phyloP scores from a whole-genome alignment of 2,329 filamentous ascomycete species.

The Ophiostoma triangulosporum region DNA sequence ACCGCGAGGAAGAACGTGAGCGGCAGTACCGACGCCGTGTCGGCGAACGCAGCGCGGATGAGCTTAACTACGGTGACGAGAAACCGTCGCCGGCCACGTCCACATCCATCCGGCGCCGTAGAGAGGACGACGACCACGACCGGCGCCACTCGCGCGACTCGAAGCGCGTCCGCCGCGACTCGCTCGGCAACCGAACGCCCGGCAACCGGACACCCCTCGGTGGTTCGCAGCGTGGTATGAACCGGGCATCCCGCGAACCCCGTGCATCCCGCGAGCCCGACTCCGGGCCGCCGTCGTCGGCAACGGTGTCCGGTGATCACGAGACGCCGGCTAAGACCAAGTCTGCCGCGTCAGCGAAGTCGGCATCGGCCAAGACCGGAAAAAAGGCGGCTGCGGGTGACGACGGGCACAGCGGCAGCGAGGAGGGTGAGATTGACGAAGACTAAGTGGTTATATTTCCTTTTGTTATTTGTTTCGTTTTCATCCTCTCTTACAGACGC shows the following conservation, averaged over 20 bases:
- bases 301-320: neutral
- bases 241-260: too few relatives aligned
- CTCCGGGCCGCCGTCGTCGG: conserved; percentile 22
- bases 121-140: conserved; percentile 59
- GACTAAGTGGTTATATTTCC: conserved; percentile 21
- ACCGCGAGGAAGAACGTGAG: conserved; percentile 69
- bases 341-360: neutral
- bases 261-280: conserved; percentile 19
- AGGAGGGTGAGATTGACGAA: conserved; percentile 22
- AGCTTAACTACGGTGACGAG: conserved; percentile 81
- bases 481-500: neutral
- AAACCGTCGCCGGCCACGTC: conserved; percentile 26
- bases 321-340: conserved; percentile 29
- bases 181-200: conserved; percentile 15
- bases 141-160: conserved; percentile 51
- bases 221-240: conserved; percentile 9
- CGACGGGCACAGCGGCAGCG: conserved; percentile 25
- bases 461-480: neutral
- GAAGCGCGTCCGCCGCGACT: conserved; percentile 29
- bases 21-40: conserved; percentile 68
- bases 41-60: conserved; percentile 58
- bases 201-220: conserved; percentile 23
- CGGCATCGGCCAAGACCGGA: neutral
- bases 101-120: conserved; percentile 52
- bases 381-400: conserved; percentile 23